Evolutionary conservation across 768 basidiomycete species (phyloP), one percentile per base, ranked within the genome.

Genomic region (Pleurotus pulmonarius): DNA sequence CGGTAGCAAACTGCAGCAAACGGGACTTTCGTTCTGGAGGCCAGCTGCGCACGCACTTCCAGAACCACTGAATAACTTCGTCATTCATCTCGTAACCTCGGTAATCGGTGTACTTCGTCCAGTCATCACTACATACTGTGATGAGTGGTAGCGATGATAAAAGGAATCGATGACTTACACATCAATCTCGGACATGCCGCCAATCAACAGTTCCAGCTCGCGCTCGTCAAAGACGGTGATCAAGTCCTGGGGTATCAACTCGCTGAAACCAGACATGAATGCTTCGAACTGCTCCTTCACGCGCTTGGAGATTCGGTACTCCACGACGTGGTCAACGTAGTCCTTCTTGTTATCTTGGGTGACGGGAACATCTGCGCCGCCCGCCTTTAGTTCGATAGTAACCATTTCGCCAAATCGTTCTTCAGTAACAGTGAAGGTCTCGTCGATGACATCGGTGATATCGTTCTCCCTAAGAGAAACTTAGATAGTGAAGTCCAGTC

Each of bases 191-290:
- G 95, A 97, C 93, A 98, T 98, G 64, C 97, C 97, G 65, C 97
- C 97, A 61, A 99, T 98, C 55, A 99, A 81, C 51, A 98, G 75
- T 74, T 98, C 96, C 8, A 99, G 82, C 67, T 99, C 97, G 53
- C 97, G 86, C 75, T 99, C 97, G 65, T 99, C 97, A 64, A 99
- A 99, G 49, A 99, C 97, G 58, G 95, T 98, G 74, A 99, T 86
- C 34, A 99, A 80, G 60, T 99, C 97, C 70, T 95, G 93, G 9
- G 97, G 97, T 60, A 99, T 98, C 54, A 99, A 82, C 74, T 99
- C 97, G 78, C 94, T 97, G 83, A 98, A 98, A 46, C 97, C 97
- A n/a, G 90, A 91, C 94, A 98, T 96, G 80, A 99, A 98, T 4
- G 96, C 94, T 58, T 98, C 94, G 68, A 98, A 98, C 70, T 99